phyloP scores from a whole-genome alignment of 164 flowering plant species.

The Vitis riparia region DNA sequence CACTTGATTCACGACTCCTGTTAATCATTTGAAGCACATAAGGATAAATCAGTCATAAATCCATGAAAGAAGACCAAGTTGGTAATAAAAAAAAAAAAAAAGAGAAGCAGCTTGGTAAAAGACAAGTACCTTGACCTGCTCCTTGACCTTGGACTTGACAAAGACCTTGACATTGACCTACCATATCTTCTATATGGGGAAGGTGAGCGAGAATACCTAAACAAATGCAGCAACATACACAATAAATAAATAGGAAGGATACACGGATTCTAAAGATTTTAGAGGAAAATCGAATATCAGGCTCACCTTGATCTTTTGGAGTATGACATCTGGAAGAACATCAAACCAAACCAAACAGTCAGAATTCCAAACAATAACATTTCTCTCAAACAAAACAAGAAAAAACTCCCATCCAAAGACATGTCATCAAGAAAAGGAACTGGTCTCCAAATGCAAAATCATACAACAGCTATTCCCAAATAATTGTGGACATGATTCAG shows the following conservation, averaged over 20 bases:
- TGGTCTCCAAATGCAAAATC: no score
- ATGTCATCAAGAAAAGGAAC: no score
- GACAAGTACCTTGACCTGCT: conserved; percentile 54
- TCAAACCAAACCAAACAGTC: neutral
- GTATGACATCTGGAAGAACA: conserved; percentile 71
- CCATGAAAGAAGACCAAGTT: no score
- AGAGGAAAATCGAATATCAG: neutral
- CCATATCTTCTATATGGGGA: conserved; percentile 37
- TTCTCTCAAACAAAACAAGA: no score
- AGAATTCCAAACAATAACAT: neutral
- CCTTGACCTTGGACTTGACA: conserved; percentile 44
- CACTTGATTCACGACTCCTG: conserved; percentile 58
- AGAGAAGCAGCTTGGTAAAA: neutral
- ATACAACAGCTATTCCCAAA: no score
- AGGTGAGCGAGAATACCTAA: conserved; percentile 59
- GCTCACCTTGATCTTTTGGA: conserved; percentile 70
- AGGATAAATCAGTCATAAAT: no score
- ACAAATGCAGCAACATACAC: neutral
- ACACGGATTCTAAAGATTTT: neutral
- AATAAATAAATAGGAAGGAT: neutral
- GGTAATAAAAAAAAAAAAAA: neutral
- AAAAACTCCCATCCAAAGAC: no score
- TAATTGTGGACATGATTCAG: no score
- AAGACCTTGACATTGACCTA: conserved; percentile 61
- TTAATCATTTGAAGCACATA: conserved; percentile 2